A percentile compares a stretch with the other conserved stretches of the same genome.
These are phyloP conservation scores for Kentomonas sorsogonicus DNA, from an alignment of 208 protist genomes.

Conservation along the genomic window DNA sequence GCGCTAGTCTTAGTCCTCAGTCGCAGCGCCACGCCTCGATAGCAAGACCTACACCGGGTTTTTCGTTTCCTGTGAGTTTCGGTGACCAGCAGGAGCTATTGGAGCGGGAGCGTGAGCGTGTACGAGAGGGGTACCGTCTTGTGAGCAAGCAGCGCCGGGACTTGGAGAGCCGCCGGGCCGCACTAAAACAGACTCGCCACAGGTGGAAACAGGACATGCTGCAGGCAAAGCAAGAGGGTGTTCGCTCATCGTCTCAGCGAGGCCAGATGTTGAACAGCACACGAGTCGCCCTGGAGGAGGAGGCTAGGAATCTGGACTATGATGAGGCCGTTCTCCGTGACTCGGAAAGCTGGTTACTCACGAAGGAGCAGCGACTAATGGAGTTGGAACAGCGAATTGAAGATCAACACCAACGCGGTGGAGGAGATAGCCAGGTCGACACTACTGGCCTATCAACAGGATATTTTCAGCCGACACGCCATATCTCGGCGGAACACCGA, in stretches of 20 bases:
- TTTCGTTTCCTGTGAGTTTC: too few species aligned
- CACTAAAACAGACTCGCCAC: conserved; percentile 47
- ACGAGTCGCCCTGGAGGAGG: conserved; percentile 54
- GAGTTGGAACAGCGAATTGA: conserved; percentile 61
- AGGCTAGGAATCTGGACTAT: conserved; percentile 48
- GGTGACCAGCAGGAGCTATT: not conserved
- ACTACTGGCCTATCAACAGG: conserved; percentile 44
- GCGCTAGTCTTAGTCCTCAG: not conserved
- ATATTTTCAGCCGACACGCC: conserved; percentile 45
- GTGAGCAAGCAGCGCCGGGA: conserved; percentile 3
- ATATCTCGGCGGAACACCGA: not conserved
- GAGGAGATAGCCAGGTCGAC: conserved; percentile 35
- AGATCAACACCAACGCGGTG: conserved; percentile 39
- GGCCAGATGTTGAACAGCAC: conserved; percentile 63
- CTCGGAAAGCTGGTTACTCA: conserved; percentile 65
- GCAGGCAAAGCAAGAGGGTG: conserved; percentile 58
- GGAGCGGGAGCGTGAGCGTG: not conserved
- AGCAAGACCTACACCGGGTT: too few species aligned
- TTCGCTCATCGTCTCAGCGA: conserved; percentile 61
- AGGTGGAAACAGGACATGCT: conserved; percentile 83
- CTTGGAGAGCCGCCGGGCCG: conserved; percentile 54
- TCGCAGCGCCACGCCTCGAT: not conserved
- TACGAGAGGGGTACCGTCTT: not conserved
- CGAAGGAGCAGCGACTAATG: conserved; percentile 64
- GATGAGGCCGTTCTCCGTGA: conserved; percentile 68